phyloP scores from a whole-genome alignment of 129 eudicot genomes.

The Flaveria brownii region DNA sequence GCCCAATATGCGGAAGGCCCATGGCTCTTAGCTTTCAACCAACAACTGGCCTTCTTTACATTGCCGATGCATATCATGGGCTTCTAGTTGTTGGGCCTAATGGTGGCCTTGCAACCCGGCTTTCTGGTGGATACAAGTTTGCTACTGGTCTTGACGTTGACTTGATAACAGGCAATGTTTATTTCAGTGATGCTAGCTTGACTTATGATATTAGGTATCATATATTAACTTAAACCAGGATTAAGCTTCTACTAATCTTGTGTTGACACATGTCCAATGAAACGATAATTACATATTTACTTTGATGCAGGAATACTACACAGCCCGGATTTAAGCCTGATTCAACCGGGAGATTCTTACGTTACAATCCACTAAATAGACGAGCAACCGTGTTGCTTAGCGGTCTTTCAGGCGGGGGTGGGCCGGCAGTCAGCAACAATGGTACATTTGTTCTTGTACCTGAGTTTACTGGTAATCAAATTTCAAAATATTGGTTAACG shows the following conservation, averaged over 20 bases:
- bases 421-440: conserved; percentile 29
- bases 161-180: conserved; percentile 24
- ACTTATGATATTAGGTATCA: conserved; percentile 32
- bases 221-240: neutral
- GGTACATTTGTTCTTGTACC: conserved; percentile 30
- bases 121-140: conserved; percentile 35
- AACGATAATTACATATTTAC: neutral
- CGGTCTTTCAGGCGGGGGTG: conserved; percentile 30
- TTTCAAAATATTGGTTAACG: conserved; percentile 33
- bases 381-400: conserved; percentile 22
- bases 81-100: conserved; percentile 32
- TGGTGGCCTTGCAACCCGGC: conserved; percentile 37
- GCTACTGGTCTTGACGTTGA: conserved; percentile 25
- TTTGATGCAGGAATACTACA: conserved; percentile 17
- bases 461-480: neutral
- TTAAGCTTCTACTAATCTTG: neutral
- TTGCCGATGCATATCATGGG: conserved; percentile 29
- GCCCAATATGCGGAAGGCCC: conserved; percentile 42
- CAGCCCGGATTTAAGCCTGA: conserved; percentile 24
- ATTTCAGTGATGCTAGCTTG: conserved; percentile 31
- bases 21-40: conserved; percentile 39
- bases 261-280: neutral
- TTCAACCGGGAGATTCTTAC: conserved; percentile 28
- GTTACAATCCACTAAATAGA: conserved; percentile 23
- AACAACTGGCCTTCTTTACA: conserved; percentile 18